Evolutionary conservation across 2,329 filamentous ascomycete genomes (phyloP).

Genomic region (Colletotrichum plurivorum): DNA sequence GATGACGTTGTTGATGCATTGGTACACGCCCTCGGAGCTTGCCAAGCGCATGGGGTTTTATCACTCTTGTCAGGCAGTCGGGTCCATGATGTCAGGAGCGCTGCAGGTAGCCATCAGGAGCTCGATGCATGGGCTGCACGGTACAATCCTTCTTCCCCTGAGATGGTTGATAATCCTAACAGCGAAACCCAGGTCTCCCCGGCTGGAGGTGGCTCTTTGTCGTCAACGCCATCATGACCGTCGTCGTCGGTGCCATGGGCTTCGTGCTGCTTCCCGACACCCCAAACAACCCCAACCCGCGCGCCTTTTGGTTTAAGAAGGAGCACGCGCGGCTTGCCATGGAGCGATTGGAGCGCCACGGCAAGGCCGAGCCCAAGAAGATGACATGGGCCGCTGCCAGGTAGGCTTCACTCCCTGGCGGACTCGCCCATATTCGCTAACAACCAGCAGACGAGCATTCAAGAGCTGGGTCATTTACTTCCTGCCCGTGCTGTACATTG

Average conservation of each 20-base stretch:
- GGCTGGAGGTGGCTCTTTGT: conserved; percentile 59
- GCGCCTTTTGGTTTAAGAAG: conserved; percentile 37
- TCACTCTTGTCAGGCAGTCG: conserved; percentile 65
- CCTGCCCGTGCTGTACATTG: conserved; percentile 32
- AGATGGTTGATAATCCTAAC: conserved; percentile 48
- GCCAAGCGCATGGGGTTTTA: conserved; percentile 67
- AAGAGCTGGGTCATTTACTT: conserved; percentile 39
- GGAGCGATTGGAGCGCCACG: conserved; percentile 34
- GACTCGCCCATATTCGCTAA: background rate
- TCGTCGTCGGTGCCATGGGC: conserved; percentile 42
- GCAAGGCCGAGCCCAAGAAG: conserved; percentile 43
- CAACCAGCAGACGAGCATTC: conserved; percentile 28
- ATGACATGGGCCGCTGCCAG: conserved; percentile 46
- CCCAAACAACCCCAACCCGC: conserved; percentile 45
- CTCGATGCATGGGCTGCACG: conserved; percentile 38
- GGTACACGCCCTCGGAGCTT: conserved; percentile 55
- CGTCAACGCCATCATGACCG: conserved; percentile 51
- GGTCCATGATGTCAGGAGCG: conserved; percentile 69
- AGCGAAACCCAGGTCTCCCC: conserved; percentile 55
- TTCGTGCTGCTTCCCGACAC: conserved; percentile 40
- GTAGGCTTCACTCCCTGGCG: conserved; percentile 29
- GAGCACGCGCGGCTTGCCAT: conserved; percentile 32
- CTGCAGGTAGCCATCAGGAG: conserved; percentile 63
- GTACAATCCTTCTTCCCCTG: background rate
- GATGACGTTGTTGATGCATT: conserved; percentile 57